A percentile compares a stretch with the other conserved stretches of the same genome.
Evolutionary conservation across 768 basidiomycete species (phyloP).

Genomic region (Boletus insuetus): DNA sequence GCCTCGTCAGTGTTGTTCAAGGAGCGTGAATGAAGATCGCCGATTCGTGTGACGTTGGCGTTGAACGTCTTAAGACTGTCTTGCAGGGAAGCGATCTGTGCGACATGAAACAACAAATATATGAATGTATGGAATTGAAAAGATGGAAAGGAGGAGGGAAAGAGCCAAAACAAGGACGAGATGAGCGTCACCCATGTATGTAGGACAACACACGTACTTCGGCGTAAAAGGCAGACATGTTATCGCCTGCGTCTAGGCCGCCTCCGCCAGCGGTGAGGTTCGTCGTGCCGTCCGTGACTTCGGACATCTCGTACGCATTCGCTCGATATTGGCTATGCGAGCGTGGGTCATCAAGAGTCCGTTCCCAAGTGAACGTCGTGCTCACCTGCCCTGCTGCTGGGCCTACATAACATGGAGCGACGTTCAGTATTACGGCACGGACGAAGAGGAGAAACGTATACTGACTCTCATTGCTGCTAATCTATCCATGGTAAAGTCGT

Average conservation of each 20-base stretch:
- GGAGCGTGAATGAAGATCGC: slow-evolving; percentile 71
- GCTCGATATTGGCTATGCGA: slow-evolving; percentile 33
- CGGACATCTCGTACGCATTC: slow-evolving; percentile 73
- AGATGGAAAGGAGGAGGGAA: background rate
- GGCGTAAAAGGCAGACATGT: slow-evolving; percentile 68
- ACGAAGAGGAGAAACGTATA: background rate
- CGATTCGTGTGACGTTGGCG: slow-evolving; percentile 63
- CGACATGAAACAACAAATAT: background rate
- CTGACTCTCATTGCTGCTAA: slow-evolving; percentile 82
- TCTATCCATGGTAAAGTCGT: slow-evolving; percentile 71
- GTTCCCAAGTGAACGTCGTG: slow-evolving; percentile 23
- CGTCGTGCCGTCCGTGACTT: slow-evolving; percentile 57
- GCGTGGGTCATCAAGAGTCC: background rate
- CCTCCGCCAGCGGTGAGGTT: slow-evolving; percentile 40
- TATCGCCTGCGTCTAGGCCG: slow-evolving; percentile 45
- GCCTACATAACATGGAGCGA: slow-evolving; percentile 40
- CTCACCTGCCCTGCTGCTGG: slow-evolving; percentile 59
- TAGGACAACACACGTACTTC: slow-evolving; percentile 49
- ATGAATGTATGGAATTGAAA: background rate
- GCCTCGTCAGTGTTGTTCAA: slow-evolving; percentile 75
- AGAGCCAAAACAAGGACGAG: background rate
- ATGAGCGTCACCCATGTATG: background rate
- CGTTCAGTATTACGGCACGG: slow-evolving; percentile 6
- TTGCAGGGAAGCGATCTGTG: slow-evolving; percentile 73
- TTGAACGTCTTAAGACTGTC: slow-evolving; percentile 67